Percentiles rank a stretch among this genome's conserved stretches.
phyloP scores from a whole-genome alignment of 148 eudicot species.

The Rhododendron simsii region DNA sequence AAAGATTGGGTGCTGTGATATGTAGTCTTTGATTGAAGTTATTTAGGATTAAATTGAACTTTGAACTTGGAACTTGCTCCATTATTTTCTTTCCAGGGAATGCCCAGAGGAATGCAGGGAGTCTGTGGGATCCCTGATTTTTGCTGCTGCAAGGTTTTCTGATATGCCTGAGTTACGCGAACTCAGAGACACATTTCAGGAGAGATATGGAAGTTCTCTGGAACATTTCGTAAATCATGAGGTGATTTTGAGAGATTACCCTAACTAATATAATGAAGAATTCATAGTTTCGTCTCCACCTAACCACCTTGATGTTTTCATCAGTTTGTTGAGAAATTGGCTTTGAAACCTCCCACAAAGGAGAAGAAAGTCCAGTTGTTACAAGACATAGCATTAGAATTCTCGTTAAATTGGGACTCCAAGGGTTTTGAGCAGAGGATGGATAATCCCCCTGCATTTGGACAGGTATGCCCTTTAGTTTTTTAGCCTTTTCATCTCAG shows the following conservation, averaged over 20 bases:
- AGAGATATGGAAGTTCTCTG: constrained; percentile 74
- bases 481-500: neutral
- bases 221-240: constrained; percentile 71
- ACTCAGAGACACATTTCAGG: constrained; percentile 72
- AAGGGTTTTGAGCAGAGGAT: constrained; percentile 66
- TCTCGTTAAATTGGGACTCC: constrained; percentile 72
- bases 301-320: constrained; percentile 19
- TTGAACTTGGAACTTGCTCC: neutral
- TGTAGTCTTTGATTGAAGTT: neutral
- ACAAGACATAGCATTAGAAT: constrained; percentile 75
- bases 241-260: constrained; percentile 32
- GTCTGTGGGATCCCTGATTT: constrained; percentile 83
- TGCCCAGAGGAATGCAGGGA: constrained; percentile 96
- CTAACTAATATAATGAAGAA: neutral
- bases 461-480: constrained; percentile 35
- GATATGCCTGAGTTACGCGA: constrained; percentile 98
- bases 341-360: constrained; percentile 51
- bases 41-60: neutral
- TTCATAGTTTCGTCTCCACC: constrained; percentile 3
- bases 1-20: neutral
- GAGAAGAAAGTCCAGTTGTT: constrained; percentile 74
- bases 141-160: constrained; percentile 96
- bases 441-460: constrained; percentile 39
- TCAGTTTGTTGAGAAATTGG: constrained; percentile 71
- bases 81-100: constrained; percentile 42